These are phyloP conservation scores for Brassica incana DNA, from an alignment of 345 rosid species.

Conservation along the genomic window DNA sequence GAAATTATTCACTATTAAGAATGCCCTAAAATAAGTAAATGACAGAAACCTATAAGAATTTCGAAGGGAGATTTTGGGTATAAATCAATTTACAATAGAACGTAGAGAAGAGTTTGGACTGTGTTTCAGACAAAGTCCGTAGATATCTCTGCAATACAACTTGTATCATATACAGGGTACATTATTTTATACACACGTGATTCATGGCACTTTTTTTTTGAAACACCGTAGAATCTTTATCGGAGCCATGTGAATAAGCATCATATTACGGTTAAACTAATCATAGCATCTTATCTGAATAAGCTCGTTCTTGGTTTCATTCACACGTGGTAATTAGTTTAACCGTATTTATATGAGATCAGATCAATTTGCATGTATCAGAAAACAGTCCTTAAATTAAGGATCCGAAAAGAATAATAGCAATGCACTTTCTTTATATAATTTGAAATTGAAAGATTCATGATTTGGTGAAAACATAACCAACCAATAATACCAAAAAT, in stretches of 20 bases:
- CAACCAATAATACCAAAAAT: background rate
- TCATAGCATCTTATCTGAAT: background rate
- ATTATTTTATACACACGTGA: conserved; percentile 14
- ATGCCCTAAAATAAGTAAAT: background rate
- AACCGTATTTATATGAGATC: background rate
- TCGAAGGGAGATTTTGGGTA: background rate
- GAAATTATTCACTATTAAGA: background rate
- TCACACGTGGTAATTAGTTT: conserved; percentile 26
- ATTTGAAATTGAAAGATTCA: background rate
- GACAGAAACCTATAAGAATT: background rate
- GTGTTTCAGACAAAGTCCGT: background rate
- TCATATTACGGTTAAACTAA: conserved; percentile 25
- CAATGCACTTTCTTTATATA: background rate
- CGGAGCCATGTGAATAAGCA: conserved; percentile 16
- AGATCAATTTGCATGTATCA: conserved; percentile 11
- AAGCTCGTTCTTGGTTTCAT: conserved; percentile 3
- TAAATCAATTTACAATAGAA: background rate
- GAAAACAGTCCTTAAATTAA: background rate
- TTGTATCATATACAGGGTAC: background rate
- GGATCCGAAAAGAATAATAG: background rate
- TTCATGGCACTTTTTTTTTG: background rate
- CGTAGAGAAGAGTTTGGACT: background rate
- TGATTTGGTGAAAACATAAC: background rate
- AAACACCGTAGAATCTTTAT: conserved; percentile 21
- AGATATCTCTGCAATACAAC: background rate